Base-by-base conservation (phyloP, 768 basidiomycete species). In the Xanthoconium purpureum region DNA sequence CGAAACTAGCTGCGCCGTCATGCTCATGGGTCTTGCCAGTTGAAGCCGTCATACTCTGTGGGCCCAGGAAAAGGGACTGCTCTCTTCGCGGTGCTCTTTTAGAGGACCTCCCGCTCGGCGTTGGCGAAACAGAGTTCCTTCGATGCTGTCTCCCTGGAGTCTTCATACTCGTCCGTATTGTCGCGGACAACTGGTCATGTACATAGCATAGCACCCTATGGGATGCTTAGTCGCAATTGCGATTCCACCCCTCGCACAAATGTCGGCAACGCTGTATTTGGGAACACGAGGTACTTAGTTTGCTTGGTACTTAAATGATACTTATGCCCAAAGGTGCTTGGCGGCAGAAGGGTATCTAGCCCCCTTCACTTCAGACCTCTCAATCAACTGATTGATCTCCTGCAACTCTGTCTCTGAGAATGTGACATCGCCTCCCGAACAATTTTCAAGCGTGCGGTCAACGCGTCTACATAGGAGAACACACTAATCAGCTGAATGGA, bases 371-470 rank as follows among this genome's bases (percentile, higher is more conserved):
- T 71, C 67, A 39, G 69, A 61, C 9, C 55, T 63, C 17, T 73
- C 66, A 2, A 80, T 62, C 43, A 76, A 65, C 32, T 70, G 63
- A 28, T 74, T 63, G 38, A 84, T 73, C 50, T 74, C 72, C 47
- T 69, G 60, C 46, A 75, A 42, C 39, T 82, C 84, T 7, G 69
- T 68, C 4, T 69, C 58, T 17, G 73, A 66, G 30, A 85, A 69
- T 39, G 63, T 65, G 43, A 84, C 63, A 36, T 78, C 69, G 33
- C 75, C 76, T 0, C 76, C 78, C n/a, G 65, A 64, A 49, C 77
- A 66, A 44, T 80, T 80, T 61, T 84, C 78, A 30, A 75, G 58
- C 18, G 80, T 77, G 33, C 80, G 73, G 2, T 74, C 66, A 18
- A 67, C 64, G 18, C 69, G 65, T 53, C 70, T 75, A 48, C 14